Evolutionary conservation across 768 basidiomycete species (phyloP).

Genomic region (Phaeotremella fagi): DNA sequence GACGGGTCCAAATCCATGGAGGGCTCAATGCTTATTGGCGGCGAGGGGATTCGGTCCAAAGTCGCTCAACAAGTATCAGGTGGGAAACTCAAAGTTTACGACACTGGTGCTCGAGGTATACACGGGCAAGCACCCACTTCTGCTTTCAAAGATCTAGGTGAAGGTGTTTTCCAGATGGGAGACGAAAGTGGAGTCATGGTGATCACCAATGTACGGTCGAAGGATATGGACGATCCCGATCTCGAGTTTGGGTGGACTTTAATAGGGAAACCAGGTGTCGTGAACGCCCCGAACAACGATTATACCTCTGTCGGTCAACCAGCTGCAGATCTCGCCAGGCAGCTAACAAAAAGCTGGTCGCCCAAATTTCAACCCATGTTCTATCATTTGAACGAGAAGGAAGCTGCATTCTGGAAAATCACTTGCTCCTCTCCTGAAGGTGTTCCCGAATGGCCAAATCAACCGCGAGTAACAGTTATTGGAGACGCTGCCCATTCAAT

Average conservation of each 20-base stretch:
- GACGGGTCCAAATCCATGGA: slow-evolving; percentile 15
- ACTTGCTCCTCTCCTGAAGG: slow-evolving; percentile 15
- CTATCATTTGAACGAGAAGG: slow-evolving; percentile 10
- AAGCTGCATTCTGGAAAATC: slow-evolving; percentile 29
- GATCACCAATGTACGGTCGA: slow-evolving; percentile 20
- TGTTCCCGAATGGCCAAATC: slow-evolving; percentile 22
- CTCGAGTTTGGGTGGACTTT: slow-evolving; percentile 22
- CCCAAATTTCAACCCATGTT: slow-evolving; percentile 16
- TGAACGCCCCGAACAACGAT: slow-evolving; percentile 23
- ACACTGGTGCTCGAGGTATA: slow-evolving; percentile 18
- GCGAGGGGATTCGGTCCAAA: slow-evolving; percentile 18
- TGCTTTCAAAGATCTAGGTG: slow-evolving; percentile 15
- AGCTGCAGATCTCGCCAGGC: slow-evolving; percentile 16
- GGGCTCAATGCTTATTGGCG: slow-evolving; percentile 23
- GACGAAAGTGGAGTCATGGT: slow-evolving; percentile 2
- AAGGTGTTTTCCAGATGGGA: slow-evolving; percentile 18
- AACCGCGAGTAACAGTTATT: slow-evolving; percentile 25
- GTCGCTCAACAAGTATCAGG: slow-evolving; percentile 19
- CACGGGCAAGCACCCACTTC: slow-evolving; percentile 24
- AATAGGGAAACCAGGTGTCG: slow-evolving; percentile 14
- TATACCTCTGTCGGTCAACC: slow-evolving; percentile 13
- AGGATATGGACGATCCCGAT: slow-evolving; percentile 22
- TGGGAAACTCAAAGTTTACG: slow-evolving; percentile 17
- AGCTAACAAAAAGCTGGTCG: slow-evolving; percentile 14
- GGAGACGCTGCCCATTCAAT: slow-evolving; percentile 30